Evolutionary conservation across 805 yeast genomes (phyloP).

Genomic region (Isabelozyma gotoi): DNA sequence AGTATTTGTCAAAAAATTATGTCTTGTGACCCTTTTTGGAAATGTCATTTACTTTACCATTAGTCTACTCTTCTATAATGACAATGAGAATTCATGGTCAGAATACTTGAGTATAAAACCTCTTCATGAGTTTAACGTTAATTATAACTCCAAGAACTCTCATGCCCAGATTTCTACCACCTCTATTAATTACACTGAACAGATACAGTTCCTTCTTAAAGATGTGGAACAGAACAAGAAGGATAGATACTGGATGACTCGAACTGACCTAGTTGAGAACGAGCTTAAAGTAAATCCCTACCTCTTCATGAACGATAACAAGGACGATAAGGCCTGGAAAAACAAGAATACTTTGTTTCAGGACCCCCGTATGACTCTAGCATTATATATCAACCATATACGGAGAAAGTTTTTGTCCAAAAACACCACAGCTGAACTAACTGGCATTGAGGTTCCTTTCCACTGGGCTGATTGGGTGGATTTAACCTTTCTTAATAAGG

Average conservation of each 20-base stretch:
- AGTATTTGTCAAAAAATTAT: too few relatives aligned
- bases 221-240: conserved; percentile 14
- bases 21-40: too few relatives aligned
- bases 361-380: conserved; percentile 20
- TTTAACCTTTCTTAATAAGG: conserved; percentile 13
- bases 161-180: not conserved
- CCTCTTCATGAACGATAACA: conserved; percentile 11
- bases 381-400: conserved; percentile 17
- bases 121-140: not conserved
- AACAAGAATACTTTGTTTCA: conserved; percentile 12
- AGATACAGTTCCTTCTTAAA: conserved; percentile 10
- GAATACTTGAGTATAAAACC: not conserved
- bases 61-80: not conserved
- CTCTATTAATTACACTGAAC: conserved; percentile 1
- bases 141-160: not conserved
- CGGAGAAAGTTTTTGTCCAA: conserved; percentile 1
- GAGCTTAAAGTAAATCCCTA: conserved; percentile 11
- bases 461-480: conserved; percentile 33
- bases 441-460: conserved; percentile 18
- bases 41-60: not conserved
- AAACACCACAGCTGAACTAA: not conserved
- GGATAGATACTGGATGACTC: conserved; percentile 23
- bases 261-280: conserved; percentile 18
- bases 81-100: not conserved
- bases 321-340: conserved; percentile 12